A percentile compares a stretch with the other conserved stretches of the same genome.
Evolutionary conservation across 2,329 filamentous ascomycete species (phyloP).

Genomic region (Sporothrix inflata): DNA sequence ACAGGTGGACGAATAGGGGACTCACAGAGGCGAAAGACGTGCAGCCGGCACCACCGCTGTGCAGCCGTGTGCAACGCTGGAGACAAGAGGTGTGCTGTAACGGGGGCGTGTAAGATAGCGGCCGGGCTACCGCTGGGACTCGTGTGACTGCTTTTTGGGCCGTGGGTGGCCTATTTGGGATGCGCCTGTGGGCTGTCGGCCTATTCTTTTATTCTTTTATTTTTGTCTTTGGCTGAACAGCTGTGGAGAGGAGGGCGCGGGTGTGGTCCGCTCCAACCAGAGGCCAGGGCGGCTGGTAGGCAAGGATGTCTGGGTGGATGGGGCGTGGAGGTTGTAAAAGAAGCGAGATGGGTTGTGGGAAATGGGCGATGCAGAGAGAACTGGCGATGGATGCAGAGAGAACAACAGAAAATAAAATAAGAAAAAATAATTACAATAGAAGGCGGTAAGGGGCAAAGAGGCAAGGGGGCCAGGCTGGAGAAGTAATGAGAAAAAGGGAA

Average conservation of each 20-base stretch:
- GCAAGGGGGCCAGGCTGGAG: neutral
- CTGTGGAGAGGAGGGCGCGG: neutral
- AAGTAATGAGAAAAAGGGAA: neutral
- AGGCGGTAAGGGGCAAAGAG: neutral
- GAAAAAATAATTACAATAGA: neutral
- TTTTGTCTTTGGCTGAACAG: neutral
- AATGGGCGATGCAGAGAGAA: neutral
- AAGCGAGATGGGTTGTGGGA: neutral
- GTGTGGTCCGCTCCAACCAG: slow-evolving; percentile 25
- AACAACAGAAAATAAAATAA: neutral
- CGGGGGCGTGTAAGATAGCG: slow-evolving; percentile 1
- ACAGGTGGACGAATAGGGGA: slow-evolving; percentile 13
- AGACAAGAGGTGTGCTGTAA: neutral
- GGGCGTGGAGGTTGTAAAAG: neutral
- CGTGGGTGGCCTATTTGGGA: slow-evolving; percentile 2
- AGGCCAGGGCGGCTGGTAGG: neutral
- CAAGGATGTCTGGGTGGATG: slow-evolving; percentile 9
- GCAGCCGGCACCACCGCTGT: slow-evolving; percentile 19
- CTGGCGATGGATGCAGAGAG: neutral
- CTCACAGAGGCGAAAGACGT: neutral
- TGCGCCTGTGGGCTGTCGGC: neutral
- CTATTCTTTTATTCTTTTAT: neutral
- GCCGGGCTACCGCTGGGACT: slow-evolving; percentile 2
- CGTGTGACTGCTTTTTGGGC: slow-evolving; percentile 20
- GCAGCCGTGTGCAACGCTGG: slow-evolving; percentile 20